These are phyloP conservation scores for Datisca glomerata DNA, from an alignment of 306 rosid species.

Conservation along the genomic window DNA sequence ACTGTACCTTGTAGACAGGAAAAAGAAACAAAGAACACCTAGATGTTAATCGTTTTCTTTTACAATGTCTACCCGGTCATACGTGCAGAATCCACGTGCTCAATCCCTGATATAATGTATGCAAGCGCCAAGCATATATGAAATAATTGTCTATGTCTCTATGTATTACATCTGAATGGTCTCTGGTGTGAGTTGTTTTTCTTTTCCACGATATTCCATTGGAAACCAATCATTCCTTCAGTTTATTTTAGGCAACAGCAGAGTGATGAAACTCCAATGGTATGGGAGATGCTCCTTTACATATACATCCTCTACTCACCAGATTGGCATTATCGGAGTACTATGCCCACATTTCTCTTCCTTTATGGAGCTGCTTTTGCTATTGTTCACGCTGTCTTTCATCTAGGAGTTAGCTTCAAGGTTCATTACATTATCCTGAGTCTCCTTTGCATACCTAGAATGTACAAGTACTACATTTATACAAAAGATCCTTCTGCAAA, in stretches of 20 bases:
- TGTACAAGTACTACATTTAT: conserved; percentile 77
- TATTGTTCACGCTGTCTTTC: conserved; percentile 37
- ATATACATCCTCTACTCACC: conserved; percentile 81
- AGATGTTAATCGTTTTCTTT: no score
- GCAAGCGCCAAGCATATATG: no score
- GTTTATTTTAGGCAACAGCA: conserved; percentile 70
- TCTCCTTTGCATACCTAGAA: conserved; percentile 76
- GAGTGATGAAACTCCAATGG: conserved; percentile 85
- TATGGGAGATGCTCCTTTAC: conserved; percentile 85
- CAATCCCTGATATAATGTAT: no score
- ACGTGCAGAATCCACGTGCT: no score
- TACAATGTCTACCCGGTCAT: no score
- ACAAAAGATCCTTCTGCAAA: conserved; percentile 47
- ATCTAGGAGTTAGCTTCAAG: conserved; percentile 57
- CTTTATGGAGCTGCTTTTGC: conserved; percentile 62
- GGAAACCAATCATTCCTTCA: no score
- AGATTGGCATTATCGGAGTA: conserved; percentile 77
- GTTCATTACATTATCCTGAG: conserved; percentile 50
- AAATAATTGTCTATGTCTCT: no score
- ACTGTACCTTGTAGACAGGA: no score
- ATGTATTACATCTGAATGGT: no score
- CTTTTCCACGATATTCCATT: no score
- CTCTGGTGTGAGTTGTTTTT: no score
- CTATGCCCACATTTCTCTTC: conserved; percentile 81
- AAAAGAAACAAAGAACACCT: no score